Base-by-base conservation (phyloP, 495 filamentous ascomycete species). In the Aspergillus carlsbadensis region DNA sequence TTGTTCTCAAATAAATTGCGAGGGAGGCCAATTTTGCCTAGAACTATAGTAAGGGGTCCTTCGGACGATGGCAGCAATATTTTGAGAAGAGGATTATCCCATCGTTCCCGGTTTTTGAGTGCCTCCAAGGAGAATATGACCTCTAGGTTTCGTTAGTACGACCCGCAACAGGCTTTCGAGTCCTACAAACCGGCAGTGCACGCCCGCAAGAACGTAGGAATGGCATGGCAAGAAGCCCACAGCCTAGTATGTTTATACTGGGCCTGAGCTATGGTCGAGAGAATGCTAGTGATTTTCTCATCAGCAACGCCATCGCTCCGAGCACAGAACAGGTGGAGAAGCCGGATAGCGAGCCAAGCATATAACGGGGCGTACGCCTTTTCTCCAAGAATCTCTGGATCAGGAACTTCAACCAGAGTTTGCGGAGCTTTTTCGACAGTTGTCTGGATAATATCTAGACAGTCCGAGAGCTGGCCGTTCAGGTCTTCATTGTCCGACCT, bases 391-490 rank as follows among this genome's bases (percentile, higher is more conserved):
- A 74, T 66, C 6, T 68, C 57, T 14, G 72, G 68, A 31, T 78
- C 73, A 24, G 70, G 66, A 7, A 56, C 43, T 56, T 73, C 83
- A 42, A 81, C 77, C n/a, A 97, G 70, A 13, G 88, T 81, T 34
- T 82, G 74, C 0, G 94, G 92, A 4, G 85, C 87, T 62, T 90
- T 87, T 49, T 82, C 78, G 55, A 97, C 78, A 6, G 86, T 86
- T 24, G 85, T 74, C 46, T 83, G 78, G 33, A 98, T 81, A 7
- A 91, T 89, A 54, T 86, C 78, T 40, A 92, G 71, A 53, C 89
- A 91, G 61, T 87, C 81, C 3, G 70, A 62, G 5, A 85, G 79
- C 63, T 91, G 84, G 10, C 74, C 66, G 31, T 86, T 70, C 35
- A 88, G 55, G 42, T 69, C 69, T 17, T 59, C 74, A 61, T 89